Evolutionary conservation across 176 grass and related monocot genomes (phyloP), one percentile per base, ranked within the genome.

Genomic region (Leersia perrieri): DNA sequence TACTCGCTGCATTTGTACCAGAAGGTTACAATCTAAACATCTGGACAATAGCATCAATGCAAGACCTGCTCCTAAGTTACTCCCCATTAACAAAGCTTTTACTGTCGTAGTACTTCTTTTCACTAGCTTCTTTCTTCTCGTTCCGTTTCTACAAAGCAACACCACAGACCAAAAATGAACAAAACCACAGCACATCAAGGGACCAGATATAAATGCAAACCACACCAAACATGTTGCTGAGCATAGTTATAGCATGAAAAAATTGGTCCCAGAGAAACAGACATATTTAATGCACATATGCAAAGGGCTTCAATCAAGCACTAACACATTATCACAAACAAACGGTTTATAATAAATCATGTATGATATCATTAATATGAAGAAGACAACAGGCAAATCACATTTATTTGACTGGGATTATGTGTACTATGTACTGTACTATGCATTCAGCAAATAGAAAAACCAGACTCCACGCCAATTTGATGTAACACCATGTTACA

Each of bases 91-190:
- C 82, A 12, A 90, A 99, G 60, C 33, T 80, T 91, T 94, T 99
- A 79, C 85, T 61, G 65, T 99, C 89, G 1, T 96, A 96, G 53
- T 94, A 99, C 83, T 83, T 99, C 88, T 85, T 95, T 85, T 99
- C 96, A 51, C 93, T 95, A 11, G 93, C 96, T 99, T 99, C 96
- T 79, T 95, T 99, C 92, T 91, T 99, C 15, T 96, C 97, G 40
- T 99, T 99, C 82, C 97, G 84, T 77, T 96, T 96, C 97, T 99
- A 89, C 73, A 87, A 36, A 31, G 26, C 10, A 84, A 79, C 70
- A 64, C 36, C 40, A 67, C 23, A 77, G 3, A 66, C 7, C 9
- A 68, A 80, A 62, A 61, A 23, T 79, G 36, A 86, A 74, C 39
- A 47, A 84, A 65, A 80, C 18, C 20, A 70, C 81, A 49, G 14